Evolutionary conservation across 2,329 filamentous ascomycete genomes (phyloP), one percentile per base, ranked within the genome.

Genomic region (Trichoderma atrobrunneum): DNA sequence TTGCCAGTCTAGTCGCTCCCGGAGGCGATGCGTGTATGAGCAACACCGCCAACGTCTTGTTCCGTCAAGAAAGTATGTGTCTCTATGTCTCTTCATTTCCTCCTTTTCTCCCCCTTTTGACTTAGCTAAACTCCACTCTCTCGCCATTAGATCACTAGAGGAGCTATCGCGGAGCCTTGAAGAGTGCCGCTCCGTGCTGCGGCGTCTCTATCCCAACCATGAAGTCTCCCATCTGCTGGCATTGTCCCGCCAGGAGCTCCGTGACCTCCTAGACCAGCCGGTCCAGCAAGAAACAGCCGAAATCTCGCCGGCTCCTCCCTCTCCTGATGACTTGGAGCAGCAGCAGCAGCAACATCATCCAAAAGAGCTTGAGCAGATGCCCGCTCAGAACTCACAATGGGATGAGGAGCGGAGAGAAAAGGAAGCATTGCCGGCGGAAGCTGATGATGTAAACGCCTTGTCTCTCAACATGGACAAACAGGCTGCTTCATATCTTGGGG

Each of bases 1-100:
- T 79, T 96, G 93, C 79, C 87, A 93, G 72, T 94, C 92, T 80
- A 95, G 93, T 79, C 90, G 93, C 71, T 92, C 93, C 74, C 91
- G 92, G 5, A 93, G 94, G 79, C 86, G 89, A 70, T 95, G 93
- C 79, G 90, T 91, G 77, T 95, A 95, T 80, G 91, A 93, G 75
- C 94, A 95, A 82, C 92, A 94, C 74, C 87, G 92, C 18, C 91
- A 93, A 80, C 85, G 92, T 73, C 89, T 93, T 11, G 91, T 93
- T 72, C 92, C 93, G 0, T 95, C 93, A 10, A 88, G 92, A 81
- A 94, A 93, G 91, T 92, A 60, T 10, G 32, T 36, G n/a, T 57
- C n/a, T 57, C n/a, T 34, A 32, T 36, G 30, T 63, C 4, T 18
- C 36, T 39, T 18, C 4, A 59, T 61, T 16, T 16, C 57, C 6